phyloP scores from a whole-genome alignment of 305 asterid species.

The Petunia hybrid region DNA sequence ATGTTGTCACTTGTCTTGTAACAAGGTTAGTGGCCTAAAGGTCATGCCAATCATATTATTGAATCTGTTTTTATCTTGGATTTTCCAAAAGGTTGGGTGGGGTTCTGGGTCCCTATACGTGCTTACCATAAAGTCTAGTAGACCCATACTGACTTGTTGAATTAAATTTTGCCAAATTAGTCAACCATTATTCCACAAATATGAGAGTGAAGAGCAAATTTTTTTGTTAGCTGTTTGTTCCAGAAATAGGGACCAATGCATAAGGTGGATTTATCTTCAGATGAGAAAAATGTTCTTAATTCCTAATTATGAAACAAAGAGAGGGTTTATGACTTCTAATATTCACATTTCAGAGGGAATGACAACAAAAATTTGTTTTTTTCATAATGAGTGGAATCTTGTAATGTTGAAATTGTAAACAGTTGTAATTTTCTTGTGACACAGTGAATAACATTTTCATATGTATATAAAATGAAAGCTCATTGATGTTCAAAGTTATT shows the following conservation, averaged over 20 bases:
- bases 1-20: not conserved
- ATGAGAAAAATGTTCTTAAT: not conserved
- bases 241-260: not conserved
- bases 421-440: not conserved
- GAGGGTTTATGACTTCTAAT: not conserved
- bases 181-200: not conserved
- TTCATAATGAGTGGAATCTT: no score
- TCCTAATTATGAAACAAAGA: not conserved
- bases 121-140: slow-evolving; percentile 51
- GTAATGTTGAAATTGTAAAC: not conserved
- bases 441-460: not conserved
- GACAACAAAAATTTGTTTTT: not conserved
- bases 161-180: slow-evolving; percentile 28
- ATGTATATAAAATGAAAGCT: not conserved
- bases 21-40: slow-evolving; percentile 26
- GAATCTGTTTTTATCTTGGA: slow-evolving; percentile 32
- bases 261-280: not conserved
- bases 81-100: slow-evolving; percentile 40
- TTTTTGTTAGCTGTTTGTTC: not conserved
- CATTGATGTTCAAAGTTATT: not conserved
- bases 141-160: slow-evolving; percentile 47
- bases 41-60: slow-evolving; percentile 46
- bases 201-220: not conserved
- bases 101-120: slow-evolving; percentile 45
- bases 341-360: no score